Conservation (phyloP, 129 eudicot genomes). For the Gnaphalium uliginosum region DNA sequence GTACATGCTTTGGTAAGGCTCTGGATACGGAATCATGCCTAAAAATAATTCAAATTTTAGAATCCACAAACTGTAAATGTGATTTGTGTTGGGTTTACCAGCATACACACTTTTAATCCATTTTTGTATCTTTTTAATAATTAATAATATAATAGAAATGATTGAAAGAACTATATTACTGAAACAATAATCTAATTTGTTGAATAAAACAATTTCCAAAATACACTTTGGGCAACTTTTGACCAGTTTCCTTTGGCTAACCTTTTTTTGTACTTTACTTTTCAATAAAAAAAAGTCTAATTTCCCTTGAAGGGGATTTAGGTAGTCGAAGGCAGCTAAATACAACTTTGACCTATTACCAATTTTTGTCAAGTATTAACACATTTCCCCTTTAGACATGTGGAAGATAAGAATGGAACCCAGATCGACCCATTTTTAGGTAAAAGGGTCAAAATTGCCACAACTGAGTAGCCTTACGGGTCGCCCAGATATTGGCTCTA, state of each 20-base stretch:
- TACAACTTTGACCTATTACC: background rate
- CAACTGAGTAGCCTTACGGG: background rate
- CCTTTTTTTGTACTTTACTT: background rate
- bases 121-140: background rate
- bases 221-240: background rate
- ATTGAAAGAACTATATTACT: background rate
- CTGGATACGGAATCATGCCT: conserved; percentile 98
- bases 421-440: background rate
- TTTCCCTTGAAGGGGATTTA: background rate
- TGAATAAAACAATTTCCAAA: background rate
- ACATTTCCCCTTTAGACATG: background rate
- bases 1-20: conserved; percentile 87
- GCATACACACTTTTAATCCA: background rate
- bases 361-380: background rate
- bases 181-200: background rate
- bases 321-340: background rate
- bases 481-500: background rate
- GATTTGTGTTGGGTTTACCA: background rate
- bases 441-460: background rate
- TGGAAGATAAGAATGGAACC: background rate
- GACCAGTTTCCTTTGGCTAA: background rate
- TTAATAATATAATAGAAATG: background rate
- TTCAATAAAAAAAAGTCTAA: background rate
- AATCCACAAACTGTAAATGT: background rate
- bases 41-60: conserved; percentile 20